phyloP scores from a whole-genome alignment of 2,329 filamentous ascomycete genomes.

The Dendrostoma leiphaemia region DNA sequence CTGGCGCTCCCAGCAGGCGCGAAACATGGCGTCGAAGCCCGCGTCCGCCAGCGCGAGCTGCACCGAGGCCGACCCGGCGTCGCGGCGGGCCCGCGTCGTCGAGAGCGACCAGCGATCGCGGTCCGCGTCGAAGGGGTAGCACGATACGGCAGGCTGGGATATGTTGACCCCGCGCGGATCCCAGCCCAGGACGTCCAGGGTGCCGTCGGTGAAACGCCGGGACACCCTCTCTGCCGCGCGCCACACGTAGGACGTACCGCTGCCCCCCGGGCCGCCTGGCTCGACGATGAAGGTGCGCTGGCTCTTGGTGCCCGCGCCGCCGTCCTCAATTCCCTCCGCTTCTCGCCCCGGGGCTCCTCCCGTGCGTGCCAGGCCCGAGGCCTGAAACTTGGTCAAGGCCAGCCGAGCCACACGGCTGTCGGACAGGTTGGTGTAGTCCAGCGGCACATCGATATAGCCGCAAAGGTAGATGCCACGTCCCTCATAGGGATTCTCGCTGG shows the following conservation, averaged over 20 bases:
- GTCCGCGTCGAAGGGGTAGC: conserved; percentile 45
- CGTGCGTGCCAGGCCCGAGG: conserved; percentile 38
- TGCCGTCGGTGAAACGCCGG: conserved; percentile 39
- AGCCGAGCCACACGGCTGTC: conserved; percentile 43
- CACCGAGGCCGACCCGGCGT: too few relatives aligned
- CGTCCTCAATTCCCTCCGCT: too few relatives aligned
- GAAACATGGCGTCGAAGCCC: conserved; percentile 43
- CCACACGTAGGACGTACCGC: too few relatives aligned
- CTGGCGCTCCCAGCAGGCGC: conserved; percentile 39
- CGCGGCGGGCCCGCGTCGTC: conserved; percentile 38
- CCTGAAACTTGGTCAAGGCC: conserved; percentile 49
- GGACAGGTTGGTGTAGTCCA: conserved; percentile 45
- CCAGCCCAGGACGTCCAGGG: conserved; percentile 50
- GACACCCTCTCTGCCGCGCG: too few relatives aligned
- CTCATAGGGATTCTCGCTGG: conserved; percentile 33
- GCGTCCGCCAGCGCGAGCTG: too few relatives aligned
- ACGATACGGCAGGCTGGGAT: conserved; percentile 42
- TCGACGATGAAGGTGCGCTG: conserved; percentile 49
- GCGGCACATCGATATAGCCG: conserved; percentile 46
- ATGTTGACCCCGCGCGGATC: conserved; percentile 52
- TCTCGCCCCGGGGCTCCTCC: conserved; percentile 15
- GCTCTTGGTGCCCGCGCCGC: conserved; percentile 35
- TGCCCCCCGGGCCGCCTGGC: conserved; percentile 49
- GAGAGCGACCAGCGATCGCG: conserved; percentile 44
- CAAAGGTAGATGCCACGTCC: conserved; percentile 46